Percentiles rank a stretch among this genome's conserved stretches.
Evolutionary conservation across 1,284 basidiomycete genomes (phyloP).

Genomic region (Apiotrichum sp.): DNA sequence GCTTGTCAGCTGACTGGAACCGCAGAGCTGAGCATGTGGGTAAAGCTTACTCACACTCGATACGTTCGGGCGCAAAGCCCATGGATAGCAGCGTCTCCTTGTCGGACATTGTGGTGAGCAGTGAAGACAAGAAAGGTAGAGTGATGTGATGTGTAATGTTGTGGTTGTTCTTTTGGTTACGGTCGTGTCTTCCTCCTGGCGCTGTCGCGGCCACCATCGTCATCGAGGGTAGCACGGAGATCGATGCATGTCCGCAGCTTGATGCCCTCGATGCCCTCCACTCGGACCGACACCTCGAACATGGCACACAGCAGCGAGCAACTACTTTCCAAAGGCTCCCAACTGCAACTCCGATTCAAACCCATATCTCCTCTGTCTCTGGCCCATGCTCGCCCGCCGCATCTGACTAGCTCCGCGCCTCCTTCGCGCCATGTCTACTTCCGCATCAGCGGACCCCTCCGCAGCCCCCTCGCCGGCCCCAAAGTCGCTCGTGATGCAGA

Average conservation of each 20-base stretch:
- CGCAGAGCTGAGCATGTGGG: neutral
- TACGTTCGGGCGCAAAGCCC: conserved; percentile 75
- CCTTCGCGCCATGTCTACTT: neutral
- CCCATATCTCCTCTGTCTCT: too few species aligned
- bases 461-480: neutral
- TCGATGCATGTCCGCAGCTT: neutral
- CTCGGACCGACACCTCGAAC: too few species aligned
- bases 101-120: conserved; percentile 50
- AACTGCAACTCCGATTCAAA: too few species aligned
- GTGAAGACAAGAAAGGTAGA: neutral
- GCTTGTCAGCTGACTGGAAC: neutral
- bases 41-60: conserved; percentile 61
- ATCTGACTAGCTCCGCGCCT: neutral
- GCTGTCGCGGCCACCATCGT: neutral
- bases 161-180: too few species aligned
- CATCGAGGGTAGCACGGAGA: neutral
- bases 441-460: neutral
- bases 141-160: too few species aligned
- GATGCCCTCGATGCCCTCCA: too few species aligned
- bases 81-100: conserved; percentile 73
- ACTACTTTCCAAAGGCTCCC: too few species aligned
- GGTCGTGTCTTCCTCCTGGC: too few species aligned
- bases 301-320: too few species aligned
- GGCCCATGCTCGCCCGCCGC: too few species aligned
- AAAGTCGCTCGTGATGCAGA: conserved; percentile 46